These are phyloP conservation scores for Salix purpurea DNA, from an alignment of 345 rosid genomes.

Conservation along the genomic window DNA sequence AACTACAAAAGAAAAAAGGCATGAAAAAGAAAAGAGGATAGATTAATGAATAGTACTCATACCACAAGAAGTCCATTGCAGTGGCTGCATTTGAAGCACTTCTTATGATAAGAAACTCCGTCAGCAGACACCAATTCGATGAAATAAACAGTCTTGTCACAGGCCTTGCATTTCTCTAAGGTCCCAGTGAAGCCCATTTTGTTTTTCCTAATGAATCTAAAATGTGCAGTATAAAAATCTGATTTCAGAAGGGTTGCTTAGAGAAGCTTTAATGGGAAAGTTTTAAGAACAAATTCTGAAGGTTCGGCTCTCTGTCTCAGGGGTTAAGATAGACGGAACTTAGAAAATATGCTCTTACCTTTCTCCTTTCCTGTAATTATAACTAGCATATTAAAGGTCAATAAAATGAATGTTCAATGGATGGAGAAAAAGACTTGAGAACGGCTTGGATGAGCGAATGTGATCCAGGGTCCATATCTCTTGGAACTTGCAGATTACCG, in stretches of 20 bases:
- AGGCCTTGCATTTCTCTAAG: slow-evolving; percentile 71
- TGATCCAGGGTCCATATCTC: neutral
- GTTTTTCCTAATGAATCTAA: neutral
- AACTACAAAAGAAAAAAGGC: neutral
- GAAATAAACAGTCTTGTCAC: slow-evolving; percentile 70
- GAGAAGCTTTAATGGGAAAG: neutral
- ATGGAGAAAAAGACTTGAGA: neutral
- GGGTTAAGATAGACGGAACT: slow-evolving; percentile 11
- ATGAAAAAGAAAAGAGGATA: neutral
- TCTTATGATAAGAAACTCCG: slow-evolving; percentile 74
- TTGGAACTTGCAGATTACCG: neutral
- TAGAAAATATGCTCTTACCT: neutral
- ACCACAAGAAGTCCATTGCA: slow-evolving; percentile 82
- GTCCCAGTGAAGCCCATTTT: slow-evolving; percentile 59
- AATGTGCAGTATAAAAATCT: neutral
- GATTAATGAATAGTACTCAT: neutral
- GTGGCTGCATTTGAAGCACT: slow-evolving; percentile 85
- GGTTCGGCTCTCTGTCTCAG: slow-evolving; percentile 5
- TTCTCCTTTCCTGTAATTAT: neutral
- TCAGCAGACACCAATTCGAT: slow-evolving; percentile 68
- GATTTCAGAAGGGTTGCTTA: neutral
- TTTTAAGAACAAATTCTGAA: neutral
- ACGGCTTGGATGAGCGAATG: neutral
- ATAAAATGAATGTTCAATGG: neutral
- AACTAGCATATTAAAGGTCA: neutral